Evolutionary conservation across 2,329 filamentous ascomycete genomes (phyloP), one percentile per base, ranked within the genome.

Genomic region (Neopestalotiopsis rosae): DNA sequence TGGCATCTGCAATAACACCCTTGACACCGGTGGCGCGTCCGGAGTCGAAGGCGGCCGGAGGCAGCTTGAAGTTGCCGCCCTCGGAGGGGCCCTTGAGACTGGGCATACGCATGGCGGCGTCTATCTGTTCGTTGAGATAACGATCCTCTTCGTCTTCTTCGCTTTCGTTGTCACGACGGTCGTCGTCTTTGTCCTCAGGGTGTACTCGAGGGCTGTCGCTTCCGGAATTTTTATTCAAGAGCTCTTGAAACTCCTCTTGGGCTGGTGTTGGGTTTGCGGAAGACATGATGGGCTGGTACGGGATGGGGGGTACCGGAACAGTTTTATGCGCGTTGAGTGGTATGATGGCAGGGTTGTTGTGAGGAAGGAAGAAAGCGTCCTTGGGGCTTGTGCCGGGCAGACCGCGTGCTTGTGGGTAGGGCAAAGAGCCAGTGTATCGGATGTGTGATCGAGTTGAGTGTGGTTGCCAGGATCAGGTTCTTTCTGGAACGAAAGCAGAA

Each of bases 1-100:
- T 87, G 49, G 93, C 93, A 78, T 96, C 93, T 74, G 93, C 92
- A 76, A 96, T 95, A 79, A 96, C 93, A 71, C 93, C 93, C 84
- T 95, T 95, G 73, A 94, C 93, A 61, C 93, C 93, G 2, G 93
- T 95, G 73, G 92, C 90, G 72, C 89, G 88, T 69, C 91, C 90
- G 66, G 84, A 89, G 78, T 93, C 89, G 76, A 91, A 91, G 68
- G 85, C 86, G 13, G 84, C 83, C 10, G 88, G 89, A 14, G 89
- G 89, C 70, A 92, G 88, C 76, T 86, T 87, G 75, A 93, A 80
- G 68, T 84, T 84, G 80, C 78, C 86, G 70, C 71, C 76, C 71
- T 75, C 82, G 74, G 75, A 78, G 78, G 77, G 85, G 72, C 77
- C 74, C 70, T 70, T 81, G 67, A 87, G 81, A 69, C 86, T 84